A percentile compares a stretch with the other conserved stretches of the same genome.
phyloP scores from a whole-genome alignment of 176 grass and related monocot genomes.

The Stipa capillata region DNA sequence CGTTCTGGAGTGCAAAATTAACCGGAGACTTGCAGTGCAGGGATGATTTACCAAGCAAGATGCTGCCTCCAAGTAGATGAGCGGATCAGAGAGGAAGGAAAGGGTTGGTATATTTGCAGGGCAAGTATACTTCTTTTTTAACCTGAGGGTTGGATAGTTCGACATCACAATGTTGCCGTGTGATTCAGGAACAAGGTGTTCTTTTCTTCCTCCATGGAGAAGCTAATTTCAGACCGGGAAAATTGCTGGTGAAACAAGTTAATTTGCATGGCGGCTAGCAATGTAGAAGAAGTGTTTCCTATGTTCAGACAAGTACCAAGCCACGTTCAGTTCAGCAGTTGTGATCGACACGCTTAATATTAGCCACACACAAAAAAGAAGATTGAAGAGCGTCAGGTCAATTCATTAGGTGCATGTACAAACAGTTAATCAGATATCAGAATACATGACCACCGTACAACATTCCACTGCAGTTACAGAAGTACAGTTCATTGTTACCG shows the following conservation, averaged over 20 bases:
- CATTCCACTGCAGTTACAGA: slow-evolving; percentile 30
- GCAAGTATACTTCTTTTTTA: slow-evolving; percentile 11
- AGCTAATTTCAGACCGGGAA: too few relatives aligned
- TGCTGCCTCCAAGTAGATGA: background rate
- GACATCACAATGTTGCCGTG: background rate
- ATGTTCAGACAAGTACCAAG: too few relatives aligned
- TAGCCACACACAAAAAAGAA: background rate
- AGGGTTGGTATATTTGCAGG: slow-evolving; percentile 23
- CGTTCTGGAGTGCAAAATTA: background rate
- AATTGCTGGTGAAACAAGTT: too few relatives aligned
- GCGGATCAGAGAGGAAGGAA: background rate
- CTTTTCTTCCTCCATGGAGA: too few relatives aligned
- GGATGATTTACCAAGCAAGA: background rate
- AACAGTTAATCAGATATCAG: background rate
- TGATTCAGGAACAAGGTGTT: background rate
- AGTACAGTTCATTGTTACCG: slow-evolving; percentile 8
- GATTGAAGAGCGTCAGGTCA: background rate
- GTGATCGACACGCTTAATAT: background rate
- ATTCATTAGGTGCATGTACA: slow-evolving; percentile 7
- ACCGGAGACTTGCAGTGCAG: background rate
- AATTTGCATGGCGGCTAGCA: too few relatives aligned
- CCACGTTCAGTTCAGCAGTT: background rate
- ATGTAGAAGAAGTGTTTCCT: too few relatives aligned
- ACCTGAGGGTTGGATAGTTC: background rate
- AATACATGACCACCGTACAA: slow-evolving; percentile 1